Conservation (phyloP, 257 asterid genomes). For the Marsdenia floribunda region DNA sequence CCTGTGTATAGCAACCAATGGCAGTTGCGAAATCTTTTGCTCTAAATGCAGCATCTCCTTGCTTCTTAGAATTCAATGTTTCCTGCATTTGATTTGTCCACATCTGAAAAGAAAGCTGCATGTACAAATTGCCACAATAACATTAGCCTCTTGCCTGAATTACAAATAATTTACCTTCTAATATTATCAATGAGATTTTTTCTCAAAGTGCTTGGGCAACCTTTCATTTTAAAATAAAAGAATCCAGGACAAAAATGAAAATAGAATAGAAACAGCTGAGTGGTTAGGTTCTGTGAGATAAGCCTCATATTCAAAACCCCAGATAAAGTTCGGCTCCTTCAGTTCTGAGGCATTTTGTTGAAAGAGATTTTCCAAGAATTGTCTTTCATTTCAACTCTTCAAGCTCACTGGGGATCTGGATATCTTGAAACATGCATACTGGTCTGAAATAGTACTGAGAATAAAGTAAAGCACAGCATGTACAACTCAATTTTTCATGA, state of each 20-base stretch:
- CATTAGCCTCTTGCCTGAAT: not conserved
- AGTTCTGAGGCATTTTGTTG: not conserved
- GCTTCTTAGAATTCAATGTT: constrained; percentile 77
- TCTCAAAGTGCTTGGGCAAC: not conserved
- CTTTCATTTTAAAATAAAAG: not conserved
- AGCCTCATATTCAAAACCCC: not conserved
- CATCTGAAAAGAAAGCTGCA: constrained; percentile 94
- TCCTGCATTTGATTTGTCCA: constrained; percentile 99
- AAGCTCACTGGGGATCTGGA: not conserved
- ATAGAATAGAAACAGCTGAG: not conserved
- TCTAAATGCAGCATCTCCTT: constrained; percentile 91
- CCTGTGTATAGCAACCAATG: constrained; percentile 79
- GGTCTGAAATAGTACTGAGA: not conserved
- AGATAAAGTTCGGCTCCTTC: not conserved
- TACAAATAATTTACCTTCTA: not conserved
- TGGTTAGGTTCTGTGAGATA: not conserved
- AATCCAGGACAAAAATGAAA: not conserved
- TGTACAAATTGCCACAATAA: constrained; percentile 6
- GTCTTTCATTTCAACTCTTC: not conserved
- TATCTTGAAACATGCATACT: not conserved
- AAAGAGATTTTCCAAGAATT: not conserved
- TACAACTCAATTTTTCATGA: not conserved
- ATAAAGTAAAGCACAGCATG: not conserved
- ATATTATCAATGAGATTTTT: not conserved
- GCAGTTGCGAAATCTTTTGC: constrained; percentile 78